A percentile compares a stretch with the other conserved stretches of the same genome.
phyloP scores from a whole-genome alignment of 2,329 filamentous ascomycete species.

The Acephala macrosclerotiorum region DNA sequence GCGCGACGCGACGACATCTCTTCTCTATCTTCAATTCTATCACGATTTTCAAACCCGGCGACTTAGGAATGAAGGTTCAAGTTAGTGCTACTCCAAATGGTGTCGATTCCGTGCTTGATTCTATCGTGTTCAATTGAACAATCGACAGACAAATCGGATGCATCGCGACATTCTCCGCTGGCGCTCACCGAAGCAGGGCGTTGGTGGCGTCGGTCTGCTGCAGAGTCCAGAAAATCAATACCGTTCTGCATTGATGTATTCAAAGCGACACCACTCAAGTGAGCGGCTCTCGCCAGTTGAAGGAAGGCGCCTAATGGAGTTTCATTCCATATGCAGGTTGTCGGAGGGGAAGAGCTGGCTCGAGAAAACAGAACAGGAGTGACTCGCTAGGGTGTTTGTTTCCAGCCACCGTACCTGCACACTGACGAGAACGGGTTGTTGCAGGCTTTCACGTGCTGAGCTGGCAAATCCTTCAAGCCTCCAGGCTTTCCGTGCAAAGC shows the following conservation, averaged over 20 bases:
- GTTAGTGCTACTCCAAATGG: no score
- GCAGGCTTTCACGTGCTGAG: conserved; percentile 1
- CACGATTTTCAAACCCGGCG: no score
- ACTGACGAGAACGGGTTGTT: neutral
- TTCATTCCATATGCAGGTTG: no score
- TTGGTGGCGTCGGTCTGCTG: neutral
- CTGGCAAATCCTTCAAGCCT: conserved; percentile 2
- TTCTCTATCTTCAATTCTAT: neutral
- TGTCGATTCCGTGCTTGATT: no score
- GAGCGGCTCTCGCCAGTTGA: neutral
- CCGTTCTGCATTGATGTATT: neutral
- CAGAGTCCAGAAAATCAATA: neutral
- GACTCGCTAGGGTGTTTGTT: neutral
- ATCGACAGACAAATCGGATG: neutral
- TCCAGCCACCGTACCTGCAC: conserved; percentile 3
- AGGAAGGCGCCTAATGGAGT: neutral
- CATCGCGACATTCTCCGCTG: neutral
- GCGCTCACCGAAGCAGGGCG: neutral
- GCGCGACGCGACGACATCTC: neutral
- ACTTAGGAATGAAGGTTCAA: no score
- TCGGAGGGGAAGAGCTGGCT: no score
- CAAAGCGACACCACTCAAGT: neutral
- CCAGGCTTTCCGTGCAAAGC: neutral
- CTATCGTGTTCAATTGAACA: no score
- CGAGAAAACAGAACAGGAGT: no score